Conservation (phyloP, 192 early-diverging fungal species). For the Diversispora eburnea region DNA sequence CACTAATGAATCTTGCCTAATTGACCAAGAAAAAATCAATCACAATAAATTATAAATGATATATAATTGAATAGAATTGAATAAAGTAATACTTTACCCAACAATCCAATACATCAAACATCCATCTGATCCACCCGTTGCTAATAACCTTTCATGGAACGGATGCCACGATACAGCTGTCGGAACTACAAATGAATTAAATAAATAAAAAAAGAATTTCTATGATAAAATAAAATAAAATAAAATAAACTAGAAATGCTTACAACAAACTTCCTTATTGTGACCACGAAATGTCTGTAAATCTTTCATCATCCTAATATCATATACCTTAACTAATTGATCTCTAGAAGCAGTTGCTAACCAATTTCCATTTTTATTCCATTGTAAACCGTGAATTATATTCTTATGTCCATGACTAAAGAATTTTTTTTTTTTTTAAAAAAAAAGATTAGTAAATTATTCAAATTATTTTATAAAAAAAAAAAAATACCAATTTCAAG, state of each 20-base stretch:
- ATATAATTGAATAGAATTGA: slow-evolving; percentile 31
- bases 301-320: slow-evolving; percentile 91
- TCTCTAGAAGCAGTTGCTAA: slow-evolving; percentile 86
- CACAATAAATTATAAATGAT: neutral
- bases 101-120: slow-evolving; percentile 83
- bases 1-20: slow-evolving; percentile 25
- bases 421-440: neutral
- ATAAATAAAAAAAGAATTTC: neutral
- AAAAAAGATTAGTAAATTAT: neutral
- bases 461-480: neutral
- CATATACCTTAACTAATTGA: slow-evolving; percentile 88
- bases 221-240: neutral
- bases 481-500: neutral
- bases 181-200: neutral
- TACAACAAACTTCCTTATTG: slow-evolving; percentile 82
- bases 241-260: slow-evolving; percentile 30
- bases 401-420: slow-evolving; percentile 89
- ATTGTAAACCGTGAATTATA: slow-evolving; percentile 80
- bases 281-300: slow-evolving; percentile 82
- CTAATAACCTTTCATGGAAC: slow-evolving; percentile 83
- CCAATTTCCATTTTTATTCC: slow-evolving; percentile 99
- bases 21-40: neutral
- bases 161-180: slow-evolving; percentile 93
- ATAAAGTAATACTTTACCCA: slow-evolving; percentile 50
- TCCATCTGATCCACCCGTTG: slow-evolving; percentile 88